phyloP scores from a whole-genome alignment of 495 filamentous ascomycete species.

The Aspergillus sclerotioniger region DNA sequence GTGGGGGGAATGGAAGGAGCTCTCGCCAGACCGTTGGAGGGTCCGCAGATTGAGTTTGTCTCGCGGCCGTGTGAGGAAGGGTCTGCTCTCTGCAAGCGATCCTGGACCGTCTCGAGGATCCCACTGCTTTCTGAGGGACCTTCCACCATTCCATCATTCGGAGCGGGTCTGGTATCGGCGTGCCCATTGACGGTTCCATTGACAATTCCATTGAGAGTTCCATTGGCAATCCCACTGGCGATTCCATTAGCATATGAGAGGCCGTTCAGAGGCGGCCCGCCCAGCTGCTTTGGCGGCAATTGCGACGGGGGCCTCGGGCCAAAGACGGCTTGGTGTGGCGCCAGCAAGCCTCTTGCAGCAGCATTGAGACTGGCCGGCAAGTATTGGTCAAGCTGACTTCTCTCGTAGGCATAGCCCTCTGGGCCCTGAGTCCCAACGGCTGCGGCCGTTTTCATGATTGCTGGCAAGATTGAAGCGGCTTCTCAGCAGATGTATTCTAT shows the following conservation, averaged over 20 bases:
- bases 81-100: background rate
- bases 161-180: background rate
- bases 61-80: constrained; percentile 17
- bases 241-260: background rate
- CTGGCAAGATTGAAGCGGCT: background rate
- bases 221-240: no score
- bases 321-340: constrained; percentile 1
- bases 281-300: background rate
- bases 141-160: background rate
- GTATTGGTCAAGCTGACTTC: constrained; percentile 11
- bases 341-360: constrained; percentile 4
- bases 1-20: constrained; percentile 20
- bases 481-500: background rate
- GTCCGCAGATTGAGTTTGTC: constrained; percentile 23
- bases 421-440: constrained; percentile 15
- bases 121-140: background rate
- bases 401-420: constrained; percentile 15
- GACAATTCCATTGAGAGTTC: no score
- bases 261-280: no score
- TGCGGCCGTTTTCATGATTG: constrained; percentile 11
- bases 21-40: constrained; percentile 29
- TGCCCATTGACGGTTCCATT: no score
- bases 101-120: background rate
- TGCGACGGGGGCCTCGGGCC: background rate
- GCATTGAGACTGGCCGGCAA: constrained; percentile 4